Base-by-base conservation (phyloP, 2,329 filamentous ascomycete genomes). In the Fusarium nurragi region DNA sequence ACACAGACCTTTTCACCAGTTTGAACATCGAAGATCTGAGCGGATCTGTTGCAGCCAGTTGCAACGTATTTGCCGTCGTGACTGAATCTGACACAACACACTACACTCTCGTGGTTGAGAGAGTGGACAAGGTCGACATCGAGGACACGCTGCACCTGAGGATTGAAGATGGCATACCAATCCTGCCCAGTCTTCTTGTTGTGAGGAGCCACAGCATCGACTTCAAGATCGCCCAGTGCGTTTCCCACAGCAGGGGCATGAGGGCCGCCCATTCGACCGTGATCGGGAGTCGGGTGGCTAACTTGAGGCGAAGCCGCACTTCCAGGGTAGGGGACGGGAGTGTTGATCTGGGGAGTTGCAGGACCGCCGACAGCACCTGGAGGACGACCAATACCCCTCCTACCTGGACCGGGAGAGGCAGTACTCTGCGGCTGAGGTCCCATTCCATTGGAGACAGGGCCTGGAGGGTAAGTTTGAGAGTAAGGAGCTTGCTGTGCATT, bases 161-260 rank as follows among this genome's bases (percentile, higher is more conserved):
- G 93, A 79, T 99, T 97, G 85, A 97, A 99, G 67, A 98, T 92
- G 40, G 92, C 94, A 76, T 96, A 97, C 95, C 95, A 99, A 76
- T 98, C 95, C 40, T 87, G 83, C 26, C 92, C 91, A 55, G 93
- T 91, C 76, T 94, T 94, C 85, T 98, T 98, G 65, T 93, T 88
- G 70, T 93, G 89, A 3, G 90, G 86, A 26, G 94, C 93, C 37
- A 98, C 84, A 61, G 92, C 88, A 61, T 97, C 93, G 8, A 91
- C 88, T 70, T 97, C 93, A 60, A 97, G 85, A 67, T 98, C 94
- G 48, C 92, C 92, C 25, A 97, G 84, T 50, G 90, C 87, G 71
- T 87, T 86, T 74, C 83, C 83, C 74, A 83, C 79, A 66, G 80
- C 84, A 28, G 80, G 77, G 22, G 79, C 77, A 36, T 81, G 81